Evolutionary conservation across 2,329 filamentous ascomycete species (phyloP).

Genomic region (Trichoderma asperellum): DNA sequence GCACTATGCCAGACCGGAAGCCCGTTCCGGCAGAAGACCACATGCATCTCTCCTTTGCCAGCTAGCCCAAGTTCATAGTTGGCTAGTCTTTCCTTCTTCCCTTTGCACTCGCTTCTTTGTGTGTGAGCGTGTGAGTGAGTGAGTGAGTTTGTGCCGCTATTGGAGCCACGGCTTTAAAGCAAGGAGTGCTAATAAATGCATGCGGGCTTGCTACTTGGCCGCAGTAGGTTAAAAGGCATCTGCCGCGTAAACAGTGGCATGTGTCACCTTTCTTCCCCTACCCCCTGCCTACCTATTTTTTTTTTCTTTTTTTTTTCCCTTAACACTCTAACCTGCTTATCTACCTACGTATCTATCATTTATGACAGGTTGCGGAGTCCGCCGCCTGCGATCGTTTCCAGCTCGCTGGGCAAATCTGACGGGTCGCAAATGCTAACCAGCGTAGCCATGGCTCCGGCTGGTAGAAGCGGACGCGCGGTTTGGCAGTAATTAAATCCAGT

Average conservation of each 20-base stretch:
- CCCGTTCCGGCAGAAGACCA: background rate
- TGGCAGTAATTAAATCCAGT: background rate
- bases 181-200: constrained; percentile 4
- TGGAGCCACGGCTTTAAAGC: background rate
- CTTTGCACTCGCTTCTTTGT: background rate
- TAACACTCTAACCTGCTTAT: background rate
- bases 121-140: background rate
- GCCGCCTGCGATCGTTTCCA: constrained; percentile 25
- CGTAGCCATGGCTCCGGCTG: constrained; percentile 15
- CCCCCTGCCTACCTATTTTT: too few species aligned
- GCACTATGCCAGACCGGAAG: background rate
- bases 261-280: background rate
- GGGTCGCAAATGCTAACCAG: constrained; percentile 1
- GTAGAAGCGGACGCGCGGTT: constrained; percentile 5
- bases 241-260: background rate
- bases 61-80: background rate
- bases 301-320: too few species aligned
- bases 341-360: background rate
- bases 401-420: constrained; percentile 18
- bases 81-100: background rate
- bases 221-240: background rate
- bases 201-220: background rate
- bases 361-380: constrained; percentile 14
- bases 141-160: too few species aligned
- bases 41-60: background rate